These are phyloP conservation scores for Vanilla planifolia DNA, from an alignment of 106 monocot genomes.

Conservation along the genomic window DNA sequence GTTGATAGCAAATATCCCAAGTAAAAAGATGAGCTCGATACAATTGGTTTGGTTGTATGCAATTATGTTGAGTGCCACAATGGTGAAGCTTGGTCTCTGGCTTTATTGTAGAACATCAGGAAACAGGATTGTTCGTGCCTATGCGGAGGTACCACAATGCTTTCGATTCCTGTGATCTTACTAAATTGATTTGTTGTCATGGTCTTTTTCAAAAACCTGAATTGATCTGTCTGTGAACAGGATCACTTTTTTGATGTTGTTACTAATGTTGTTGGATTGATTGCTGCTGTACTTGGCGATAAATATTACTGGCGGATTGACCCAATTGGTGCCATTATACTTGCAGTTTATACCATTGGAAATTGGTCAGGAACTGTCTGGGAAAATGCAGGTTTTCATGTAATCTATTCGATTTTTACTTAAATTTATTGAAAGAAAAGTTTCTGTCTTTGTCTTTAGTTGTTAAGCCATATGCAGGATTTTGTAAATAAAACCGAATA, in stretches of 20 bases:
- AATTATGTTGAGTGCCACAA: constrained; percentile 70
- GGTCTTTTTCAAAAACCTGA: background rate
- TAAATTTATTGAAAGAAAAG: no score
- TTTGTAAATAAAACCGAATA: no score
- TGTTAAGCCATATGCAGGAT: no score
- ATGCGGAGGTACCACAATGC: constrained; percentile 56
- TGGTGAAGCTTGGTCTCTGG: constrained; percentile 68
- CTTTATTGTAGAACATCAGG: constrained; percentile 72
- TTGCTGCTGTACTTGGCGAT: constrained; percentile 79
- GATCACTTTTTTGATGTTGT: constrained; percentile 96
- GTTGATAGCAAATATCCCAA: constrained; percentile 40
- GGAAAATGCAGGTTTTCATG: constrained; percentile 80
- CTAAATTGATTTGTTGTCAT: background rate
- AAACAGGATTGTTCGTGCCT: constrained; percentile 82
- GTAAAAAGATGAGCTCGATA: constrained; percentile 26
- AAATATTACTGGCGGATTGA: constrained; percentile 85
- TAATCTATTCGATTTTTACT: background rate
- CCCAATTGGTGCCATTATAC: constrained; percentile 70
- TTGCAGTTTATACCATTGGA: constrained; percentile 78
- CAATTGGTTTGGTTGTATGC: constrained; percentile 77
- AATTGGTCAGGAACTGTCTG: constrained; percentile 90
- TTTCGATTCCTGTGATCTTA: no score
- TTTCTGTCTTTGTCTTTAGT: no score
- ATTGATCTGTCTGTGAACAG: constrained; percentile 16
- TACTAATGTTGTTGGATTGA: constrained; percentile 72